These are phyloP conservation scores for Aspergillus saccharolyticus DNA, from an alignment of 495 filamentous ascomycete species.

Conservation along the genomic window DNA sequence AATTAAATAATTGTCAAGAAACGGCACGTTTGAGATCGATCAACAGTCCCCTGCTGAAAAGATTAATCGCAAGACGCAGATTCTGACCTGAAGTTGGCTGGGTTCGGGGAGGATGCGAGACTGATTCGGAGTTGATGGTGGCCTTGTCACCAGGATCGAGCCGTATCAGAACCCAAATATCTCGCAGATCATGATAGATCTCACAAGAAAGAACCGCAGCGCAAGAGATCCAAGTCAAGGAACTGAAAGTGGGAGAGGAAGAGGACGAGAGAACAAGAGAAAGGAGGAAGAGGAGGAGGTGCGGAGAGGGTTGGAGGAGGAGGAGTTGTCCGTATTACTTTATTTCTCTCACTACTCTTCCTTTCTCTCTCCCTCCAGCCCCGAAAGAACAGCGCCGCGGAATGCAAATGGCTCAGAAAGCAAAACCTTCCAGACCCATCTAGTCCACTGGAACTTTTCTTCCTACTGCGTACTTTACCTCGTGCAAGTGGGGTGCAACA, in stretches of 20 bases:
- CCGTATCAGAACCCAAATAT: background rate
- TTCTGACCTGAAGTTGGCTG: constrained; percentile 9
- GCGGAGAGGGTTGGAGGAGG: constrained; percentile 5
- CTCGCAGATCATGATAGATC: constrained; percentile 7
- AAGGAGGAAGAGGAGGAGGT: constrained; percentile 4
- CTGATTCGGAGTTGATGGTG: constrained; percentile 2
- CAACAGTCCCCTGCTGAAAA: background rate
- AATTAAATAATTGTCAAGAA: background rate
- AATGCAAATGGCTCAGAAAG: constrained; percentile 5
- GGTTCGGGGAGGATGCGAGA: constrained; percentile 1
- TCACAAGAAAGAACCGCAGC: background rate
- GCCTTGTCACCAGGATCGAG: constrained; percentile 17
- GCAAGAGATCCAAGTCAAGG: background rate
- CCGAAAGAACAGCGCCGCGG: constrained; percentile 13
- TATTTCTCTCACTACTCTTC: background rate
- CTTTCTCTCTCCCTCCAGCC: background rate
- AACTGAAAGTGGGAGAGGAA: background rate
- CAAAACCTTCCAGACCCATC: background rate
- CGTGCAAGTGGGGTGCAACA: background rate
- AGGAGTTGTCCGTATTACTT: background rate
- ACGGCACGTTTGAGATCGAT: background rate
- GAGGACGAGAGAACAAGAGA: constrained; percentile 1
- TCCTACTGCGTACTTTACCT: background rate
- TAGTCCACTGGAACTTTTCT: background rate
- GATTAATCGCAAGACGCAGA: constrained; percentile 6